Percentiles rank a stretch among this genome's conserved stretches.
These are phyloP conservation scores for Ramularia collo-cygni DNA, from an alignment of 2,329 filamentous ascomycete species.

Conservation along the genomic window DNA sequence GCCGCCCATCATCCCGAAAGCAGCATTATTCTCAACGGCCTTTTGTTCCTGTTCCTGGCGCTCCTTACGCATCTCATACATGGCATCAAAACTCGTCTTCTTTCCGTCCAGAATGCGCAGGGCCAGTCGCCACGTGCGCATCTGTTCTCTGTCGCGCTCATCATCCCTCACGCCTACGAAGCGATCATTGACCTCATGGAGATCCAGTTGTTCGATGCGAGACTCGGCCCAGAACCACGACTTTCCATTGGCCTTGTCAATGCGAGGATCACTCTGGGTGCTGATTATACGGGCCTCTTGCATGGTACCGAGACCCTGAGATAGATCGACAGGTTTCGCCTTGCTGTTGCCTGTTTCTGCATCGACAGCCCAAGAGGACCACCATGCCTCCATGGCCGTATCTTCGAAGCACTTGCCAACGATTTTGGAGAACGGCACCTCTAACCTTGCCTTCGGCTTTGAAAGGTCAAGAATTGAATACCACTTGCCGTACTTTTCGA, in stretches of 20 bases:
- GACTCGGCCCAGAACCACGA: constrained; percentile 54
- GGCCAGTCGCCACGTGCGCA: constrained; percentile 22
- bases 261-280: constrained; percentile 41
- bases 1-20: constrained; percentile 12
- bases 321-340: constrained; percentile 8
- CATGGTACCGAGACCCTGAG: constrained; percentile 40
- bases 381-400: constrained; percentile 42
- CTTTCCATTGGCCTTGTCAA: constrained; percentile 32
- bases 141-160: constrained; percentile 13
- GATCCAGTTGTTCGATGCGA: constrained; percentile 49
- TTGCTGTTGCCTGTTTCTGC: constrained; percentile 17
- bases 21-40: constrained; percentile 4
- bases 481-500: constrained; percentile 43
- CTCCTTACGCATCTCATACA: constrained; percentile 19
- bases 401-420: constrained; percentile 50
- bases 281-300: constrained; percentile 44
- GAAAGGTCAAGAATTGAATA: constrained; percentile 41
- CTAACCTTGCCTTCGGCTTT: constrained; percentile 32
- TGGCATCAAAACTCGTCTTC: constrained; percentile 19
- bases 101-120: constrained; percentile 25
- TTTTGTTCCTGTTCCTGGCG: constrained; percentile 12
- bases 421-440: constrained; percentile 46
- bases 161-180: constrained; percentile 18
- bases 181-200: constrained; percentile 30
- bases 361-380: constrained; percentile 23